Evolutionary conservation across 768 basidiomycete species (phyloP).

Genomic region (Mycena galericulata): DNA sequence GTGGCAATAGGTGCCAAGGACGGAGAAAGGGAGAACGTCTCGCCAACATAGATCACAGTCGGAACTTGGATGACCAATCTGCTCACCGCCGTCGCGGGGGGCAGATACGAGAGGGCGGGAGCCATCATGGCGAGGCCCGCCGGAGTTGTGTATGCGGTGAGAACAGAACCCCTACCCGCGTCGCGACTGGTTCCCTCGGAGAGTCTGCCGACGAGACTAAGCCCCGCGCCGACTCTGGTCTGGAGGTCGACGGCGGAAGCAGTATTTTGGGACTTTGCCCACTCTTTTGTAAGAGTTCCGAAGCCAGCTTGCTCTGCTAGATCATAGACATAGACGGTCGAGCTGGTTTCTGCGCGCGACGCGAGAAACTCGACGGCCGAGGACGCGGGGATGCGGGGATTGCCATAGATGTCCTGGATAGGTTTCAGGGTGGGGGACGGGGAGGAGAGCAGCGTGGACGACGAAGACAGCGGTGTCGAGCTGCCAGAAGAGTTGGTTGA

Average conservation of each 20-base stretch:
- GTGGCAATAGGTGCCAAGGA: slow-evolving; percentile 77
- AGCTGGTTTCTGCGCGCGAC: slow-evolving; percentile 66
- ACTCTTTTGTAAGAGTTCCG: slow-evolving; percentile 76
- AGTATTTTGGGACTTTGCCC: slow-evolving; percentile 59
- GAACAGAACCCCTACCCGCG: slow-evolving; percentile 64
- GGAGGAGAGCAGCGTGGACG: slow-evolving; percentile 54
- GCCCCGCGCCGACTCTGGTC: slow-evolving; percentile 87
- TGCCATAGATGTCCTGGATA: slow-evolving; percentile 49
- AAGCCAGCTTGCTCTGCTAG: slow-evolving; percentile 88
- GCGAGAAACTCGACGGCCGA: slow-evolving; percentile 76
- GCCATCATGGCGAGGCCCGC: slow-evolving; percentile 88
- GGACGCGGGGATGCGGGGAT: slow-evolving; percentile 66
- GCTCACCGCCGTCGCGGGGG: slow-evolving; percentile 68
- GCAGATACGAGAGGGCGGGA: slow-evolving; percentile 79
- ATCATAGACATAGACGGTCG: slow-evolving; percentile 84
- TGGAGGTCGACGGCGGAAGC: slow-evolving; percentile 78
- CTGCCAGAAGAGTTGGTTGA: slow-evolving; percentile 46
- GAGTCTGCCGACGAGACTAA: slow-evolving; percentile 81
- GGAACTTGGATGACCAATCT: slow-evolving; percentile 90
- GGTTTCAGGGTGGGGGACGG: slow-evolving; percentile 48
- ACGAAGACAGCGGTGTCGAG: slow-evolving; percentile 56
- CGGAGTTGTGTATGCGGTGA: slow-evolving; percentile 88
- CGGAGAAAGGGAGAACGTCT: slow-evolving; percentile 79
- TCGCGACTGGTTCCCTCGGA: slow-evolving; percentile 85
- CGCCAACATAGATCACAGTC: slow-evolving; percentile 72